Evolutionary conservation across 2,329 filamentous ascomycete genomes (phyloP).

Genomic region (Curvularia hawaiiensis): DNA sequence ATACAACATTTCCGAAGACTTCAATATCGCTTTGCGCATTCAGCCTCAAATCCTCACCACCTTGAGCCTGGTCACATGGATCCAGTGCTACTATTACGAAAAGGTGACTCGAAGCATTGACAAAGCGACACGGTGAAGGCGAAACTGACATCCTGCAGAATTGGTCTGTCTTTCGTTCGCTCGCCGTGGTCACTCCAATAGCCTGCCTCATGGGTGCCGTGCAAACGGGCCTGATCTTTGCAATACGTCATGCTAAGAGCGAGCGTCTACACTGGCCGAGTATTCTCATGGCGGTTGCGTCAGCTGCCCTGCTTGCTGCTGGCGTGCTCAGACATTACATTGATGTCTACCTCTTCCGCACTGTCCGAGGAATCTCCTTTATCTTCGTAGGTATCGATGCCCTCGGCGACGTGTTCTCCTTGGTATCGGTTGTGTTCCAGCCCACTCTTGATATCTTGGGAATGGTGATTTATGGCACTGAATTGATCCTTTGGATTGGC

Average conservation of each 20-base stretch:
- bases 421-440: constrained; percentile 69
- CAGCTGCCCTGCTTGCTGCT: constrained; percentile 65
- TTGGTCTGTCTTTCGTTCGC: constrained; percentile 58
- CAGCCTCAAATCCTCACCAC: constrained; percentile 62
- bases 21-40: constrained; percentile 60
- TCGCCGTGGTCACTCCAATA: constrained; percentile 57
- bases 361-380: constrained; percentile 73
- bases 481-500: constrained; percentile 70
- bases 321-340: constrained; percentile 72
- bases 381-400: constrained; percentile 74
- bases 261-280: constrained; percentile 63
- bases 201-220: constrained; percentile 63
- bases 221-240: constrained; percentile 65
- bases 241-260: constrained; percentile 53
- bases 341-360: constrained; percentile 70
- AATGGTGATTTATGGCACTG: constrained; percentile 69
- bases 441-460: constrained; percentile 64
- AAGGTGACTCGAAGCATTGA: constrained; percentile 27
- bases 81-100: constrained; percentile 62
- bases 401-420: constrained; percentile 69
- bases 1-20: constrained; percentile 61
- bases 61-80: constrained; percentile 60
- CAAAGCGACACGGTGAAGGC: no score
- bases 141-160: constrained; percentile 44
- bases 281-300: constrained; percentile 69